These are phyloP conservation scores for Groenewaldozyma auringiensis DNA, from an alignment of 1,139 yeast species.

Conservation along the genomic window DNA sequence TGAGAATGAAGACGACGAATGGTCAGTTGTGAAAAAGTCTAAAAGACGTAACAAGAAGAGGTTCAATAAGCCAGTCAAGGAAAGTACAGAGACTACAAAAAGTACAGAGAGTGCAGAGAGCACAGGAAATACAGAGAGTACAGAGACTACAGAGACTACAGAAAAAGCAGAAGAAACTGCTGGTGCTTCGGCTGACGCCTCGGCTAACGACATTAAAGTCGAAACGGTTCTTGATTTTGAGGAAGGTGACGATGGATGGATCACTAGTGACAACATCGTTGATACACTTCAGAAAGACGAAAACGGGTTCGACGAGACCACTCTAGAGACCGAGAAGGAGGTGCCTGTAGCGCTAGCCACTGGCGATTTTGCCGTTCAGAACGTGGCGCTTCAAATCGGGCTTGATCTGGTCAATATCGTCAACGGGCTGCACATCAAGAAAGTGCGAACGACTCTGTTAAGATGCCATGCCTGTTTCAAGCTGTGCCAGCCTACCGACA, in stretches of 20 bases:
- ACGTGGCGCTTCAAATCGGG: slow-evolving; percentile 87
- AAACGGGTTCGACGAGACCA: slow-evolving; percentile 29
- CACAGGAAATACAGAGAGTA: slow-evolving; percentile 14
- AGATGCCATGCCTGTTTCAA: slow-evolving; percentile 96
- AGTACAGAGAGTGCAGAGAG: slow-evolving; percentile 1
- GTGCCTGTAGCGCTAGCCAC: slow-evolving; percentile 78
- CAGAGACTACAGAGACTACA: slow-evolving; percentile 5
- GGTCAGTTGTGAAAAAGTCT: slow-evolving; percentile 17
- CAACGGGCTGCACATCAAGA: slow-evolving; percentile 77
- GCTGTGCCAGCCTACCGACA: slow-evolving; percentile 65
- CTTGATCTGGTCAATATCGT: slow-evolving; percentile 74
- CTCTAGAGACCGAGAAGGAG: slow-evolving; percentile 20
- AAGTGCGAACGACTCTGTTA: slow-evolving; percentile 85
- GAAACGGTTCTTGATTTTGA: slow-evolving; percentile 47
- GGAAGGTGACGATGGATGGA: slow-evolving; percentile 80
- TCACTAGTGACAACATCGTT: slow-evolving; percentile 74
- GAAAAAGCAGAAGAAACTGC: slow-evolving; percentile 5
- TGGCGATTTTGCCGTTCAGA: slow-evolving; percentile 97
- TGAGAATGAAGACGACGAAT: slow-evolving; percentile 17
- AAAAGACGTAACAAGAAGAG: slow-evolving; percentile 5
- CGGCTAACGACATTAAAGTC: slow-evolving; percentile 19
- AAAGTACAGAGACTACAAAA: slow-evolving; percentile 6
- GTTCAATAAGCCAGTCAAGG: slow-evolving; percentile 14
- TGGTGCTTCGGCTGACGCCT: slow-evolving; percentile 21
- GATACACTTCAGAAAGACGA: slow-evolving; percentile 62